A percentile compares a stretch with the other conserved stretches of the same genome.
These are phyloP conservation scores for Globisporangium apiculatum DNA, from an alignment of 352 stramenopile genomes.

Conservation along the genomic window DNA sequence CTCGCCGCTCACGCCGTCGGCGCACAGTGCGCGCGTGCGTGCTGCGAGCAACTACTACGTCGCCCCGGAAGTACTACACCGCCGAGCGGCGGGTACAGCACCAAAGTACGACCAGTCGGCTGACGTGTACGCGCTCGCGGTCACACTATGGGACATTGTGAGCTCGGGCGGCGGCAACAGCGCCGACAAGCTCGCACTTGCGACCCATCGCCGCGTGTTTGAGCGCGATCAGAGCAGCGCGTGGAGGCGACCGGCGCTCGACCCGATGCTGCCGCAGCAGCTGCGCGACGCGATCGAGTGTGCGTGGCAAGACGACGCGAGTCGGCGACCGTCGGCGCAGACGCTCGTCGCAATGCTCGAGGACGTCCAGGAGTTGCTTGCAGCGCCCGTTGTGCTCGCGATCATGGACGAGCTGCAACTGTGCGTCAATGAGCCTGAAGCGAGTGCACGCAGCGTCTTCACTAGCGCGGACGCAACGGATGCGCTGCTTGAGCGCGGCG, in stretches of 20 bases:
- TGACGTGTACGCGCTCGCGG: conserved; percentile 48
- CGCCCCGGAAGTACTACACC: conserved; percentile 47
- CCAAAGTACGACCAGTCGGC: conserved; percentile 20
- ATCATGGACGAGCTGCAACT: conserved; percentile 19
- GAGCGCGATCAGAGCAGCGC: conserved; percentile 28
- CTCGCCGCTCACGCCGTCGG: conserved; percentile 1
- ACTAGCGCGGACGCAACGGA: conserved; percentile 18
- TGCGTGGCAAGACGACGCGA: conserved; percentile 34
- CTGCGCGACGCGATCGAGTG: conserved; percentile 37
- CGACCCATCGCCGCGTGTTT: conserved; percentile 32
- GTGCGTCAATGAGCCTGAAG: conserved; percentile 16
- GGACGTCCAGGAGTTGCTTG: conserved; percentile 32
- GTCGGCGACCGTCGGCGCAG: conserved; percentile 27
- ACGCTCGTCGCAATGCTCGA: conserved; percentile 36
- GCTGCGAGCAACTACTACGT: conserved; percentile 25
- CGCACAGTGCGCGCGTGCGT: background rate
- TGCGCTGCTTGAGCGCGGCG: background rate
- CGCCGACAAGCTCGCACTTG: conserved; percentile 24
- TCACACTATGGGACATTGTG: conserved; percentile 65
- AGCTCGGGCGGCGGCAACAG: conserved; percentile 13
- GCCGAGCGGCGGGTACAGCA: conserved; percentile 8
- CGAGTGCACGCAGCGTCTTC: conserved; percentile 25
- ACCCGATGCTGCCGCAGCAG: conserved; percentile 16
- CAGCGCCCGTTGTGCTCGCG: conserved; percentile 19
- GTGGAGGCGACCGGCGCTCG: conserved; percentile 20